Evolutionary conservation across 257 asterid genomes (phyloP).

Genomic region (Ballota nigra): DNA sequence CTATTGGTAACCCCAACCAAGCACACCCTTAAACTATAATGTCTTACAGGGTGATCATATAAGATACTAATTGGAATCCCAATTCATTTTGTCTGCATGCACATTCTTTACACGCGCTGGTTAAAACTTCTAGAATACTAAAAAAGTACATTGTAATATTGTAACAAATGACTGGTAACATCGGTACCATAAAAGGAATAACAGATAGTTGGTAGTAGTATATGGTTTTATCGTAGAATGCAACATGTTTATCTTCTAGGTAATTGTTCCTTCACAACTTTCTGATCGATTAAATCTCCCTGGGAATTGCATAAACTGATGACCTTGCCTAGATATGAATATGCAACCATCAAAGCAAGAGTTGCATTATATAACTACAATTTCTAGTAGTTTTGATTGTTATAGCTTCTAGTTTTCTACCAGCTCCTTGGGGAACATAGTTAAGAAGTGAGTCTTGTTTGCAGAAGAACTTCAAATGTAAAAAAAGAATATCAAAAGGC

Average conservation of each 20-base stretch:
- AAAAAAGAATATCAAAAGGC: constrained; percentile 3
- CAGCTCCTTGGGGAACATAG: background rate
- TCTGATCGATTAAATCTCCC: background rate
- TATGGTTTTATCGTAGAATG: background rate
- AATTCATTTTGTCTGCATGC: constrained; percentile 4
- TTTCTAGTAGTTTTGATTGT: background rate
- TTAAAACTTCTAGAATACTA: background rate
- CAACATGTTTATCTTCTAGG: constrained; percentile 1
- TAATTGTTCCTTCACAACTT: background rate
- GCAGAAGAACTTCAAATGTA: background rate
- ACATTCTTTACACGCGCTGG: background rate
- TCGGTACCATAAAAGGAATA: background rate
- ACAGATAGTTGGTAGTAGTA: background rate
- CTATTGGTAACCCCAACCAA: too few species aligned
- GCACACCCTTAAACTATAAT: too few species aligned
- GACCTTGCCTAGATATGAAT: background rate
- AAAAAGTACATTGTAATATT: background rate
- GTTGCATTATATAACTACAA: background rate
- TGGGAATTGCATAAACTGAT: background rate
- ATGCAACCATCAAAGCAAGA: background rate
- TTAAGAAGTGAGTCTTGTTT: background rate
- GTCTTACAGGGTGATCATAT: background rate
- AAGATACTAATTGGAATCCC: background rate
- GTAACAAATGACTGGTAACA: background rate
- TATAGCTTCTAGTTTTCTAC: background rate